These are phyloP conservation scores for Aureobasidium sp. DNA, from an alignment of 2,329 filamentous ascomycete genomes.

Conservation along the genomic window DNA sequence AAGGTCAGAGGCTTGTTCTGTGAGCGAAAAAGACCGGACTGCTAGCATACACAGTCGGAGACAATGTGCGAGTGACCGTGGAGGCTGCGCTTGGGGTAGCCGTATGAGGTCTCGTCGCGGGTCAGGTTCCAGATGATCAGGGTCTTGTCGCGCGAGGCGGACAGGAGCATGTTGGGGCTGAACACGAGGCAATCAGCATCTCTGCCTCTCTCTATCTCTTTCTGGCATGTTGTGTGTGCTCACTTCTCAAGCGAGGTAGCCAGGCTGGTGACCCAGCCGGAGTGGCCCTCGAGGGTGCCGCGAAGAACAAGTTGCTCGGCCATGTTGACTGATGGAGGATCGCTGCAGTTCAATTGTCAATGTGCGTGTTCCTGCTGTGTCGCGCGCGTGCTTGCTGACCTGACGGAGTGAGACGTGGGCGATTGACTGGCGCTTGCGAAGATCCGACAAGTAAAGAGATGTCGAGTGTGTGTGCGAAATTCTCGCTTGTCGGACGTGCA, in stretches of 20 bases:
- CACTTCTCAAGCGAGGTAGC: conserved; percentile 99
- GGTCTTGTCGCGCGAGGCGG: conserved; percentile 93
- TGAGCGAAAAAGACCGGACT: neutral
- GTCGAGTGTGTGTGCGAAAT: no score
- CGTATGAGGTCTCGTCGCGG: conserved; percentile 95
- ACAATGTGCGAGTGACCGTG: conserved; percentile 99
- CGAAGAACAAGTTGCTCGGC: conserved; percentile 36
- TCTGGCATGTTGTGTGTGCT: conserved; percentile 30
- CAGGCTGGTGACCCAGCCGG: conserved; percentile 98
- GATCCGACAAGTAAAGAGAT: neutral
- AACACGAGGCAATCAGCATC: conserved; percentile 24
- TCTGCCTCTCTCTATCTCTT: conserved; percentile 14
- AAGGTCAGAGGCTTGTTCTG: neutral
- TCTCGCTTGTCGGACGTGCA: no score
- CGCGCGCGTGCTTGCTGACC: conserved; percentile 7
- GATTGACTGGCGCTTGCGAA: conserved; percentile 11
- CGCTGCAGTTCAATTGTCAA: conserved; percentile 7
- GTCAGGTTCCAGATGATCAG: conserved; percentile 99
- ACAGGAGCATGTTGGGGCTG: conserved; percentile 99
- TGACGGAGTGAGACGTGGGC: conserved; percentile 12
- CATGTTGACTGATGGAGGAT: conserved; percentile 20
- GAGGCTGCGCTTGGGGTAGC: conserved; percentile 97
- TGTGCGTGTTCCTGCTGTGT: neutral
- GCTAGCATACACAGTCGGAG: conserved; percentile 89
- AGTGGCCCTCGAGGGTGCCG: conserved; percentile 64